A percentile compares a stretch with the other conserved stretches of the same genome.
Evolutionary conservation across 768 basidiomycete species (phyloP).

Genomic region (Sarcodon sp.): DNA sequence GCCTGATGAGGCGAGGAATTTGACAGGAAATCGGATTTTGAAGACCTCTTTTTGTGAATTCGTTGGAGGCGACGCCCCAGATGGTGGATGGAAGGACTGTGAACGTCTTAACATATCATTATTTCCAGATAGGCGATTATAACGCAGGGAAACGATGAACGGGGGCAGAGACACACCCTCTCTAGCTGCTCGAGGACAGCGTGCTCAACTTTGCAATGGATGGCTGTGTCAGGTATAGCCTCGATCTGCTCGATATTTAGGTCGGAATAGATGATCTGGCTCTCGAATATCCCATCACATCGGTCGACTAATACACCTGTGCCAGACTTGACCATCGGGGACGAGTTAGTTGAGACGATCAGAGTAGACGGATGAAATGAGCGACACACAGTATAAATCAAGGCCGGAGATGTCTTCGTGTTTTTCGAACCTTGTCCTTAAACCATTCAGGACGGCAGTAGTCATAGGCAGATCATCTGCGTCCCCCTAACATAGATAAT

Average conservation of each 20-base stretch:
- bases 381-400: conserved; percentile 49
- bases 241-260: conserved; percentile 31
- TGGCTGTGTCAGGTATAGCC: conserved; percentile 27
- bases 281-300: conserved; percentile 25
- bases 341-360: background rate
- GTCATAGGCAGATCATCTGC: conserved; percentile 32
- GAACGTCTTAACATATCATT: conserved; percentile 37
- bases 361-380: background rate
- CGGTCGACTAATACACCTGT: conserved; percentile 28
- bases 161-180: conserved; percentile 21
- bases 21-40: conserved; percentile 40
- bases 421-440: conserved; percentile 30
- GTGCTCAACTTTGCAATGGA: conserved; percentile 38
- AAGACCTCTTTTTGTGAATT: conserved; percentile 36
- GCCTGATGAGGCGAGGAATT: conserved; percentile 34
- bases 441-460: conserved; percentile 34
- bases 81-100: conserved; percentile 46
- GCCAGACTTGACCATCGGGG: background rate
- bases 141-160: background rate
- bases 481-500: conserved; percentile 21
- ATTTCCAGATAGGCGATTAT: conserved; percentile 4
- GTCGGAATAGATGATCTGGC: conserved; percentile 34
- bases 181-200: conserved; percentile 31
- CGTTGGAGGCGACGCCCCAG: conserved; percentile 37
- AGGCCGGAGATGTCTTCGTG: conserved; percentile 28